These are phyloP conservation scores for Penicillium nucicola DNA, from an alignment of 495 filamentous ascomycete genomes.

Conservation along the genomic window DNA sequence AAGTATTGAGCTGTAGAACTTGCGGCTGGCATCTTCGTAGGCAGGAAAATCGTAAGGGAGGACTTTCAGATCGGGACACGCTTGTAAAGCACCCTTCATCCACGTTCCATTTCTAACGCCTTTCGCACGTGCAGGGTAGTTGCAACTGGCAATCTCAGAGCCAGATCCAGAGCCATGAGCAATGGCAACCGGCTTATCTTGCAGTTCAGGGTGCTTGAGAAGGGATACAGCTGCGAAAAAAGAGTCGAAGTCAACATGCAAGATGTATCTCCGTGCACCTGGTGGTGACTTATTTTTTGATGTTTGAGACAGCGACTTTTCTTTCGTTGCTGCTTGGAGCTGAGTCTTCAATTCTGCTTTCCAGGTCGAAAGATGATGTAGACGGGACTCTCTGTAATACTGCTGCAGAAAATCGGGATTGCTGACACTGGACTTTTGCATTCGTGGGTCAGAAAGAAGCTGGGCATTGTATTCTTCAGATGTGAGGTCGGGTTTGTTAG, in stretches of 20 bases:
- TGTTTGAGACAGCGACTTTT: conserved; percentile 57
- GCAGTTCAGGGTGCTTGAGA: conserved; percentile 68
- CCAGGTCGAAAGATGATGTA: conserved; percentile 95
- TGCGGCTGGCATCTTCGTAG: conserved; percentile 87
- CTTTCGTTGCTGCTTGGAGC: conserved; percentile 72
- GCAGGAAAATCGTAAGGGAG: conserved; percentile 90
- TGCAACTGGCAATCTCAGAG: conserved; percentile 96
- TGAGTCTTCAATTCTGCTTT: conserved; percentile 88
- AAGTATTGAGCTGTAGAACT: conserved; percentile 85
- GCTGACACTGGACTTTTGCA: conserved; percentile 78
- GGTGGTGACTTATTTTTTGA: conserved; percentile 43
- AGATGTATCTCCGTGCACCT: conserved; percentile 74
- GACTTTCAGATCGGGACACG: conserved; percentile 81
- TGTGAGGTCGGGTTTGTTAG: conserved; percentile 51
- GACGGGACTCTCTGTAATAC: conserved; percentile 87
- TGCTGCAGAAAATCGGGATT: conserved; percentile 92
- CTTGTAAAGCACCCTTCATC: conserved; percentile 84
- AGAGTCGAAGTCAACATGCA: conserved; percentile 96
- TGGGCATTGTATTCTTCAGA: conserved; percentile 89
- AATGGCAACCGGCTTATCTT: conserved; percentile 81
- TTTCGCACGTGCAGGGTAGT: conserved; percentile 81
- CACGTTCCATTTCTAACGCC: conserved; percentile 98
- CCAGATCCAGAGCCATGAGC: conserved; percentile 82
- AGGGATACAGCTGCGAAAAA: conserved; percentile 96
- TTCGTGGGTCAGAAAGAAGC: conserved; percentile 74